Conservation (phyloP, 345 rosid genomes). For the Gossypium longicalyx region DNA sequence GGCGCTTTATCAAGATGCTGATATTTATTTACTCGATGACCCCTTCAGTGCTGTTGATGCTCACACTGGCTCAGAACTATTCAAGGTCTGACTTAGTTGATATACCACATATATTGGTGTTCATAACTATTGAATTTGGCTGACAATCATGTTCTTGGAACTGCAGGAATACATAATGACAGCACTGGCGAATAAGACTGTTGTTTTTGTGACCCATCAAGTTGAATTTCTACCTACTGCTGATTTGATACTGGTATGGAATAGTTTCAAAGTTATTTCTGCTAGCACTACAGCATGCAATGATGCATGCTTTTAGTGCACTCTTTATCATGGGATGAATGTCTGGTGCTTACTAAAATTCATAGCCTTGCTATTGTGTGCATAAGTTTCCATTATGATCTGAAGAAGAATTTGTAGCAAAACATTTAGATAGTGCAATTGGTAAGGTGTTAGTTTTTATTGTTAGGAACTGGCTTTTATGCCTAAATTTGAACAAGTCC, state of each 20-base stretch:
- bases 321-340: not conserved
- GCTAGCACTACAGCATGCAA: not conserved
- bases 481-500: not conserved
- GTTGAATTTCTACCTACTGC: slow-evolving; percentile 97
- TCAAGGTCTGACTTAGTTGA: slow-evolving; percentile 55
- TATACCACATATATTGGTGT: slow-evolving; percentile 12
- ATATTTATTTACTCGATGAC: slow-evolving; percentile 92
- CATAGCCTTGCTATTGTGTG: not conserved
- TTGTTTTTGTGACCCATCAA: slow-evolving; percentile 97
- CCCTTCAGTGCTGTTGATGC: slow-evolving; percentile 99
- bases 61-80: slow-evolving; percentile 93
- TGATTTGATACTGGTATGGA: slow-evolving; percentile 86
- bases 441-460: not conserved
- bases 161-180: slow-evolving; percentile 90
- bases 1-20: slow-evolving; percentile 99
- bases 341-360: not conserved
- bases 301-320: slow-evolving; percentile 1
- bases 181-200: slow-evolving; percentile 81
- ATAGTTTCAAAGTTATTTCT: slow-evolving; percentile 23
- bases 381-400: not conserved
- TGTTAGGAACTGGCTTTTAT: not conserved
- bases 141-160: slow-evolving; percentile 24
- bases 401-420: not conserved
- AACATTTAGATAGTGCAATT: not conserved
- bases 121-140: slow-evolving; percentile 20